Evolutionary conservation across 202 grass and related monocot species (phyloP).

Genomic region (Carex sylvatica): DNA sequence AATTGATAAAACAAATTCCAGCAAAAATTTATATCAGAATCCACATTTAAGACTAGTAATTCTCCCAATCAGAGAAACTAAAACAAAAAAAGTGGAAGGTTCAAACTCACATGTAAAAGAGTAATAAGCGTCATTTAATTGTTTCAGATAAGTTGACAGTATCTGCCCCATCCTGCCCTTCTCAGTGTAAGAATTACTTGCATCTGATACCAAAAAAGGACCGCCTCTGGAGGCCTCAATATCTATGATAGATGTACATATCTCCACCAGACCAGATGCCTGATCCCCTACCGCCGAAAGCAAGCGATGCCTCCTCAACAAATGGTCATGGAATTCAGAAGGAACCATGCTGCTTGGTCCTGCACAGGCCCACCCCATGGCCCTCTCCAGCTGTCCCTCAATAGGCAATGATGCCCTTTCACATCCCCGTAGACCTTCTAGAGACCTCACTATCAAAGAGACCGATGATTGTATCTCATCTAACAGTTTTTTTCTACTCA

Average conservation of each 20-base stretch:
- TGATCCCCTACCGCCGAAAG: conserved; percentile 56
- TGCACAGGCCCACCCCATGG: conserved; percentile 95
- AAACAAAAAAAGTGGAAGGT: conserved; percentile 30
- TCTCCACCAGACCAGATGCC: conserved; percentile 70
- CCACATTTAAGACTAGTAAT: neutral
- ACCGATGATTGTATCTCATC: conserved; percentile 87
- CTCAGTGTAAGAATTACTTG: conserved; percentile 57
- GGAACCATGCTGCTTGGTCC: conserved; percentile 73
- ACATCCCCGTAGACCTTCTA: conserved; percentile 81
- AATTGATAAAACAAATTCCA: conserved; percentile 35
- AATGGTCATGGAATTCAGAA: conserved; percentile 72
- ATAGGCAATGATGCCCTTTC: conserved; percentile 68
- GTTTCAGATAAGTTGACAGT: conserved; percentile 71
- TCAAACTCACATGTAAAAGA: conserved; percentile 76
- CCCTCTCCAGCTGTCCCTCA: conserved; percentile 92
- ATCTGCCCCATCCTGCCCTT: conserved; percentile 80
- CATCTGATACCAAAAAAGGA: conserved; percentile 57
- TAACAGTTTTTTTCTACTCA: conserved; percentile 70
- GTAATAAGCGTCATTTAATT: conserved; percentile 67
- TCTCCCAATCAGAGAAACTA: conserved; percentile 23
- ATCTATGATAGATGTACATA: conserved; percentile 79
- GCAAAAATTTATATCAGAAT: conserved; percentile 28
- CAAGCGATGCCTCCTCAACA: conserved; percentile 69
- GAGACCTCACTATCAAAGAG: conserved; percentile 71
- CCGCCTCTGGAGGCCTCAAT: conserved; percentile 95